Percentiles rank a stretch among this genome's conserved stretches.
Conservation (phyloP, 2,329 filamentous ascomycete genomes). For the Septoria petroselini region DNA sequence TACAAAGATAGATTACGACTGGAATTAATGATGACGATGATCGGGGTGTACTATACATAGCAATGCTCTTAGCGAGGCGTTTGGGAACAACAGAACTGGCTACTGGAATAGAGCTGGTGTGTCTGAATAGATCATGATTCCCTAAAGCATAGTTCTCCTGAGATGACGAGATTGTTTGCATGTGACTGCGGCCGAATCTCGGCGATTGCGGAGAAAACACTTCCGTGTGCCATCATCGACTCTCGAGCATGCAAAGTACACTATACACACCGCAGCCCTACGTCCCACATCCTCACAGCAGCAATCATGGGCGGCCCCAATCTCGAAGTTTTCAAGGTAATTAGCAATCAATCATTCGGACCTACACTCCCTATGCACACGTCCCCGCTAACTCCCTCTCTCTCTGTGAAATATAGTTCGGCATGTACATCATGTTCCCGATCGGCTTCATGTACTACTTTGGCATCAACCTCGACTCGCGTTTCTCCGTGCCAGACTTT, state of each 20-base stretch:
- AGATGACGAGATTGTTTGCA: not conserved
- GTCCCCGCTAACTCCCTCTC: not conserved
- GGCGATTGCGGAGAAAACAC: constrained; percentile 9
- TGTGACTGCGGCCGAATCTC: constrained; percentile 1
- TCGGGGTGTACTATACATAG: constrained; percentile 12
- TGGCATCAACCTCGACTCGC: constrained; percentile 91
- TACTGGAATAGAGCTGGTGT: constrained; percentile 7
- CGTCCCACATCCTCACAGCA: not conserved
- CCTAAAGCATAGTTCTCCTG: not conserved
- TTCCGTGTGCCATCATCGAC: constrained; percentile 16
- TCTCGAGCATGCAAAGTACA: too few species aligned
- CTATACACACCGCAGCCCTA: too few species aligned
- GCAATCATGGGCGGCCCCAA: constrained; percentile 73
- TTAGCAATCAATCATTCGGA: too few species aligned
- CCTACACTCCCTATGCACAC: too few species aligned
- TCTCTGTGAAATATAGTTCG: constrained; percentile 75
- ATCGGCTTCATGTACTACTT: constrained; percentile 99
- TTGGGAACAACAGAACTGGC: constrained; percentile 14
- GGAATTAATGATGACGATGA: constrained; percentile 9
- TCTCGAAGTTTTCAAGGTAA: constrained; percentile 91
- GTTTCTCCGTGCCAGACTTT: constrained; percentile 85
- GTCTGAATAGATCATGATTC: not conserved
- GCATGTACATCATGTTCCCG: constrained; percentile 97
- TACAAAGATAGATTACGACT: not conserved
- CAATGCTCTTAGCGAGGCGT: constrained; percentile 19